Evolutionary conservation across 805 yeast genomes (phyloP).

Genomic region (Priceomyces carsonii): DNA sequence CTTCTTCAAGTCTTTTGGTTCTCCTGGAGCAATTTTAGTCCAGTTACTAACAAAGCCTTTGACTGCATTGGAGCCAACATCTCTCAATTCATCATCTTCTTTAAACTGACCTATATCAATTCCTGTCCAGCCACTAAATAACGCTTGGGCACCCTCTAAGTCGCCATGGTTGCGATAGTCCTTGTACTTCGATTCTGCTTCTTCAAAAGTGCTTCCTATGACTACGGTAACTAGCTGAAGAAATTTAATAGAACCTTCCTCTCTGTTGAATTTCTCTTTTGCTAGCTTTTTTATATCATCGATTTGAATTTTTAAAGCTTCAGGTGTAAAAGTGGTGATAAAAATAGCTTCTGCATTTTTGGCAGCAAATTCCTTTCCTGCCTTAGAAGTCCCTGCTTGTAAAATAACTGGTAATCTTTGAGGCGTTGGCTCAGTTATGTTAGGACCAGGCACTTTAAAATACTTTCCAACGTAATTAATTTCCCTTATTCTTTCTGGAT

Average conservation of each 20-base stretch:
- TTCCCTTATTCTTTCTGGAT: slow-evolving; percentile 40
- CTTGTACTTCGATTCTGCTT: slow-evolving; percentile 38
- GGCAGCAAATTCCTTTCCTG: slow-evolving; percentile 44
- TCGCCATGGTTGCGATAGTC: slow-evolving; percentile 34
- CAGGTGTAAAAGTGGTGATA: slow-evolving; percentile 36
- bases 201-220: slow-evolving; percentile 42
- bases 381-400: slow-evolving; percentile 46
- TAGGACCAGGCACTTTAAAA: slow-evolving; percentile 45
- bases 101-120: slow-evolving; percentile 37
- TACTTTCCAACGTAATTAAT: slow-evolving; percentile 43
- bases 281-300: slow-evolving; percentile 32
- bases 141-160: slow-evolving; percentile 42
- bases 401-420: slow-evolving; percentile 46
- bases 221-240: slow-evolving; percentile 37
- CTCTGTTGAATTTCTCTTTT: slow-evolving; percentile 31
- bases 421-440: slow-evolving; percentile 43
- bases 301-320: slow-evolving; percentile 24
- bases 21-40: slow-evolving; percentile 30
- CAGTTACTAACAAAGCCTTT: slow-evolving; percentile 32
- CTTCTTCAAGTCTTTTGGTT: slow-evolving; percentile 26
- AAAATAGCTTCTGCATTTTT: slow-evolving; percentile 45
- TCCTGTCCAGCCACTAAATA: slow-evolving; percentile 43
- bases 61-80: slow-evolving; percentile 33
- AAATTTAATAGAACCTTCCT: slow-evolving; percentile 37
- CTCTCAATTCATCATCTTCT: slow-evolving; percentile 29